Conservation (phyloP, 305 asterid species). For the Lippia alba region DNA sequence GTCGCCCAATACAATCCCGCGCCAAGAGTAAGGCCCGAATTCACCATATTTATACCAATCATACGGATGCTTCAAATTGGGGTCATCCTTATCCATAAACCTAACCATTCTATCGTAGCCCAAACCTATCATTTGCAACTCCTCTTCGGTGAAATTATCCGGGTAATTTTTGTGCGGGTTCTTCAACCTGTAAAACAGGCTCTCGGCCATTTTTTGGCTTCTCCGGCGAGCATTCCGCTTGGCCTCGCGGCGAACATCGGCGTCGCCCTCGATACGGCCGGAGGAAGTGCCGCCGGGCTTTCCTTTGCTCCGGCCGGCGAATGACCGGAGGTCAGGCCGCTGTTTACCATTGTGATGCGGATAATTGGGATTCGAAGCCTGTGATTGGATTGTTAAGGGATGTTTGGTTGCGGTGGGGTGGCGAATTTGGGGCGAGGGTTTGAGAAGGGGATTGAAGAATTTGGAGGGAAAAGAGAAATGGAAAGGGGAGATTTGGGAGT, state of each 20-base stretch:
- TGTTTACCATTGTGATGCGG: constrained; percentile 40
- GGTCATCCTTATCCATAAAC: constrained; percentile 93
- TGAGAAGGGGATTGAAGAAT: constrained; percentile 52
- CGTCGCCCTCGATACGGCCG: constrained; percentile 77
- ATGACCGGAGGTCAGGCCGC: constrained; percentile 60
- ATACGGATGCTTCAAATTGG: constrained; percentile 87
- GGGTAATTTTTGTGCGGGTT: constrained; percentile 85
- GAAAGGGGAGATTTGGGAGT: constrained; percentile 44
- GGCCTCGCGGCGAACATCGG: constrained; percentile 73
- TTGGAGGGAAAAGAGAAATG: constrained; percentile 38
- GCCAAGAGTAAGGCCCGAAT: constrained; percentile 97
- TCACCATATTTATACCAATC: constrained; percentile 97
- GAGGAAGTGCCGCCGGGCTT: constrained; percentile 62
- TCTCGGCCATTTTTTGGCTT: constrained; percentile 71
- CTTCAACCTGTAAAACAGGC: constrained; percentile 75
- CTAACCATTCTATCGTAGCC: constrained; percentile 92
- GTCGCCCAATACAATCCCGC: constrained; percentile 92
- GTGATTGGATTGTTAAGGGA: constrained; percentile 41
- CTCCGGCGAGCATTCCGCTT: constrained; percentile 69
- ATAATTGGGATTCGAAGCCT: constrained; percentile 6
- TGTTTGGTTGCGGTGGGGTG: constrained; percentile 32
- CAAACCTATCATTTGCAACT: constrained; percentile 91
- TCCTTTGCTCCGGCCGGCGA: constrained; percentile 87
- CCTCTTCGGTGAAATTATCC: constrained; percentile 80
- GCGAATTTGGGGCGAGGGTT: constrained; percentile 27